Evolutionary conservation across 495 filamentous ascomycete species (phyloP), one percentile per base, ranked within the genome.

Genomic region (Diplogelasinospora grovesii): DNA sequence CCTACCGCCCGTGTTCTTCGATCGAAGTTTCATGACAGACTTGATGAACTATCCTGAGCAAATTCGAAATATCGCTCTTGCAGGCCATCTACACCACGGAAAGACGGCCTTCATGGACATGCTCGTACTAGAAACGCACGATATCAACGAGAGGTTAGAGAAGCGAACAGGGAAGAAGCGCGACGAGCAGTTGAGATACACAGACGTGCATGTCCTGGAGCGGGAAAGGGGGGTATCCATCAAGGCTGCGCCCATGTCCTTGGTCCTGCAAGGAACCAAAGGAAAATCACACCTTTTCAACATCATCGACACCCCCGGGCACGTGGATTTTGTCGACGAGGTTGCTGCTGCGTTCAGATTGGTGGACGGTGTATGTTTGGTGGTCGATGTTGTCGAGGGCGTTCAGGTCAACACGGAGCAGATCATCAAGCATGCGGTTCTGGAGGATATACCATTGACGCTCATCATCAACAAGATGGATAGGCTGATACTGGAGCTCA

Each of bases 101-200:
- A 98, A 98, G 69, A 97, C 92, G 13, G 87, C 90, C 1, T 83
- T 98, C 44, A 89, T 96, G 87, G 92, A 98, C 60, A 97, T 96
- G 88, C 68, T 98, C 27, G 92, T 98, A 2, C 69, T 86, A 53
- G 84, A 97, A 61, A 98, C 92, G 32, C 93, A 98, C 53, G 85
- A 93, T 41, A 76, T 95, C 27, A 69, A 75, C 25, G 84, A 84
- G 32, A 70, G 80, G 47, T 62, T 89, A 41, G 82, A 92, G 22
- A 88, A 83, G 63, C 80, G 78, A 55, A 81, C 68, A 28, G 89
- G 90, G 2, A 85, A 75, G 63, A 86, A 82, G 56, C 73, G 81
- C 35, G 89, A 95, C 46, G 89, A 96, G 59, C 85, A 95, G 63
- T 68, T 98, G 48, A 70, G 93, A 53, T 98, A 97, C 59, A 98